Base-by-base conservation (phyloP, 169 alveolate species). In the Plasmodium coatneyi region DNA sequence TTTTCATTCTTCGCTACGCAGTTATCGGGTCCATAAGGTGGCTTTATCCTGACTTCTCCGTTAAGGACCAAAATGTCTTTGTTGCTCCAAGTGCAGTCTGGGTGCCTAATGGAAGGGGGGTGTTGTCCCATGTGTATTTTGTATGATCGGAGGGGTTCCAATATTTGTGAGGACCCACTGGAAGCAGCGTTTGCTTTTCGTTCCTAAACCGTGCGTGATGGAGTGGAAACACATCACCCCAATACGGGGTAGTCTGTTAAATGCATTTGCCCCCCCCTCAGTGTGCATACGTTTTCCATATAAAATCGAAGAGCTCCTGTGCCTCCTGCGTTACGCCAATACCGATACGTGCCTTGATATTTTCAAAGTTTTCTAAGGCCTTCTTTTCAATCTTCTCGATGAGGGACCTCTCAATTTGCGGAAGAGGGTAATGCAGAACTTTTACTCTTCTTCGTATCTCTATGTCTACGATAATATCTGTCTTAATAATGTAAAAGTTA, bases 241-340 rank as follows among this genome's bases (percentile, higher is more conserved):
- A 74, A 74, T 6, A 32, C 0, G 43, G 36, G 36, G 30, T 74
- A 19, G 28, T 9, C n/a, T 74, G 19, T 36, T 25, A 74, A 80
- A 41, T 16, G 86, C 3, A 19, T 41, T 56, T 30, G 9, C 52
- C 25, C 5, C 46, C 9, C 71, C 1, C 32, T 2, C 32, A n/a
- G 56, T n/a, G 34, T 32, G 19, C 60, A 80, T 86, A 86, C 93
- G 93, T 86, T 86, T 86, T 86, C 93, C 93, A 86, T 86, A 86
- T 86, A 86, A 86, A 86, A 49, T 86, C 93, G 46, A 86, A 86
- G 66, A 86, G 66, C n/a, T 86, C 93, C 80, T 86, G 93, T 12
- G 93, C 93, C 32, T 86, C 93, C 36, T 86, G 79, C 22, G 93
- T 86, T 30, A 86, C 79, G n/a, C 93, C 84, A 86, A 86, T 76